phyloP scores from a whole-genome alignment of 1,139 yeast genomes.

The Hansenula lynferdii region DNA sequence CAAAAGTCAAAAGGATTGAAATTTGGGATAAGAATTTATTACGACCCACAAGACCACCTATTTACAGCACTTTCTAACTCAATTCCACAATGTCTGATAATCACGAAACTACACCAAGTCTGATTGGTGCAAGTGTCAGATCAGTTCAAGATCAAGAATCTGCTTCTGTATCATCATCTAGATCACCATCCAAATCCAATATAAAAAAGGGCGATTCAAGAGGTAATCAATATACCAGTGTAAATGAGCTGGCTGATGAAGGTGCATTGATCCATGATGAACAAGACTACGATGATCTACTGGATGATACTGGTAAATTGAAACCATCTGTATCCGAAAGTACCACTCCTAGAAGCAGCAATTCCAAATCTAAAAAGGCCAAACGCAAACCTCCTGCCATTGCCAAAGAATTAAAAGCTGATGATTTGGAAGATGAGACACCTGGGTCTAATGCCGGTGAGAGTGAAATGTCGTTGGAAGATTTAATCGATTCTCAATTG shows the following conservation, averaged over 20 bases:
- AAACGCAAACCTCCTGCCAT: slow-evolving; percentile 1
- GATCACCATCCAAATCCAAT: slow-evolving; percentile 13
- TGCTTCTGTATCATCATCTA: slow-evolving; percentile 2
- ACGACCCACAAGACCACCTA: too few species aligned
- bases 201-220: slow-evolving; percentile 6
- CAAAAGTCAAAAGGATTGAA: neutral
- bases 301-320: slow-evolving; percentile 49
- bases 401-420: neutral
- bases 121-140: slow-evolving; percentile 20
- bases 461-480: slow-evolving; percentile 17
- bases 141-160: slow-evolving; percentile 13
- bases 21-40: neutral
- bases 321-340: slow-evolving; percentile 23
- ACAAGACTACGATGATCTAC: slow-evolving; percentile 41
- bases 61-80: neutral
- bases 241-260: slow-evolving; percentile 53
- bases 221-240: slow-evolving; percentile 31
- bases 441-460: slow-evolving; percentile 5
- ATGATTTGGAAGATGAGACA: slow-evolving; percentile 2
- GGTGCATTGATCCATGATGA: slow-evolving; percentile 60
- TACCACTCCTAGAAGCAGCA: slow-evolving; percentile 9
- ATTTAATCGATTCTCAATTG: slow-evolving; percentile 23
- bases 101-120: slow-evolving; percentile 11
- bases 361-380: neutral
- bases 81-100: neutral